These are phyloP conservation scores for Agaricus bisporus DNA, from an alignment of 768 basidiomycete genomes.

Conservation along the genomic window DNA sequence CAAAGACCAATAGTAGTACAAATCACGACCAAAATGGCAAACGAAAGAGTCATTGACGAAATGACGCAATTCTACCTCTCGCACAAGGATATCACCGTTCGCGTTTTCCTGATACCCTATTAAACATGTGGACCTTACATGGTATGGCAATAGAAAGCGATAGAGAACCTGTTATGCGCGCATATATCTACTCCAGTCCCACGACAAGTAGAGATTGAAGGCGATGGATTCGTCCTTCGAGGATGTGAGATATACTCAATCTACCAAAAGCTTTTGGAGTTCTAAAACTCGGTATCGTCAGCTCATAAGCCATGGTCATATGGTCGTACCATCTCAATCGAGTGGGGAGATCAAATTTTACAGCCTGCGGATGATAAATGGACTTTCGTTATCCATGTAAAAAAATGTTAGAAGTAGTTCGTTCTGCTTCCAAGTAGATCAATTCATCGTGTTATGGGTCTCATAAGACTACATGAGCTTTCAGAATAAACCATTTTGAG, in stretches of 20 bases:
- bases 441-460: background rate
- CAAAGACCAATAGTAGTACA: conserved; percentile 20
- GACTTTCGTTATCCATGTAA: conserved; percentile 18
- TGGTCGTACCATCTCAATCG: conserved; percentile 22
- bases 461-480: background rate
- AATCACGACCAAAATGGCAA: conserved; percentile 25
- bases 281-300: conserved; percentile 6
- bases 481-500: conserved; percentile 17
- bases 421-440: too few species aligned
- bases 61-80: conserved; percentile 21
- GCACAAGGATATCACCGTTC: conserved; percentile 32
- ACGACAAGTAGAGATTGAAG: conserved; percentile 21
- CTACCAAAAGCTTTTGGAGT: background rate
- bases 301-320: conserved; percentile 25
- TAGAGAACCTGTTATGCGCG: conserved; percentile 26
- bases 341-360: conserved; percentile 22
- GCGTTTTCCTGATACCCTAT: conserved; percentile 6
- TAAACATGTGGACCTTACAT: background rate
- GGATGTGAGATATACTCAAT: conserved; percentile 20
- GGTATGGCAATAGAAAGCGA: conserved; percentile 20
- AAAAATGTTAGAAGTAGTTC: background rate
- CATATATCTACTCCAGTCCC: conserved; percentile 26
- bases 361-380: conserved; percentile 26
- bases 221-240: conserved; percentile 22
- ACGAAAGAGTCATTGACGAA: conserved; percentile 16